A percentile compares a stretch with the other conserved stretches of the same genome.
Evolutionary conservation across 495 filamentous ascomycete genomes (phyloP).

Genomic region (Daldinia grandis): DNA sequence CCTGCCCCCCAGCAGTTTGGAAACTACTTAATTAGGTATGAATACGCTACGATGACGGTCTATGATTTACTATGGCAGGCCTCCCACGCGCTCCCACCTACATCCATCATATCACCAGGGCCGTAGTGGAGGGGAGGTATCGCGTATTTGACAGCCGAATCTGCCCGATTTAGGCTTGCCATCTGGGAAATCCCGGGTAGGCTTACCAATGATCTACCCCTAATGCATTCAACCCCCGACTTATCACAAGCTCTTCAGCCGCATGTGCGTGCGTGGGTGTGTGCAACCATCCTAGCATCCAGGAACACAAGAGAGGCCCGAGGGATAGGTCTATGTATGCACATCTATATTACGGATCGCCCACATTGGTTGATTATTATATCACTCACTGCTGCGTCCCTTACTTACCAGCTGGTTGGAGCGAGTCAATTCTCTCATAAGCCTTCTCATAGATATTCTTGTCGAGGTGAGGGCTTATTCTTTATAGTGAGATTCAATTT

Average conservation of each 20-base stretch:
- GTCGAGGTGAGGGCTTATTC: background rate
- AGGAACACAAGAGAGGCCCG: conserved; percentile 6
- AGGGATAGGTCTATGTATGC: conserved; percentile 23
- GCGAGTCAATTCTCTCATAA: conserved; percentile 15
- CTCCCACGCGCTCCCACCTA: conserved; percentile 27
- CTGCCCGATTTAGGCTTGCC: conserved; percentile 33
- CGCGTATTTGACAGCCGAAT: conserved; percentile 34
- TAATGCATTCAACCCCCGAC: conserved; percentile 36
- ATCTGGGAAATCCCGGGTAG: conserved; percentile 39
- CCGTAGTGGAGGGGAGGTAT: conserved; percentile 19
- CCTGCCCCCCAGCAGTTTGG: conserved; percentile 37
- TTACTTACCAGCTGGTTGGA: background rate
- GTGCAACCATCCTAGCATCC: conserved; percentile 26
- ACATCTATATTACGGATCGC: conserved; percentile 12
- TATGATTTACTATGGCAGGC: conserved; percentile 10
- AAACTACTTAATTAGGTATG: conserved; percentile 37
- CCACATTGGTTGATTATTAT: conserved; percentile 26
- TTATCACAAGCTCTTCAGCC: conserved; percentile 41
- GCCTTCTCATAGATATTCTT: background rate
- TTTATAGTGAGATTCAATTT: background rate
- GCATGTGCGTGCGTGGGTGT: conserved; percentile 25
- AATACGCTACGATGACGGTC: conserved; percentile 21
- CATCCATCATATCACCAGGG: conserved; percentile 12
- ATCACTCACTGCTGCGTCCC: conserved; percentile 32
- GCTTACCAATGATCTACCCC: conserved; percentile 42